Percentiles rank a stretch among this genome's conserved stretches.
Evolutionary conservation across 139 green algal species (phyloP).

Genomic region (Chlamydomonas applanata): DNA sequence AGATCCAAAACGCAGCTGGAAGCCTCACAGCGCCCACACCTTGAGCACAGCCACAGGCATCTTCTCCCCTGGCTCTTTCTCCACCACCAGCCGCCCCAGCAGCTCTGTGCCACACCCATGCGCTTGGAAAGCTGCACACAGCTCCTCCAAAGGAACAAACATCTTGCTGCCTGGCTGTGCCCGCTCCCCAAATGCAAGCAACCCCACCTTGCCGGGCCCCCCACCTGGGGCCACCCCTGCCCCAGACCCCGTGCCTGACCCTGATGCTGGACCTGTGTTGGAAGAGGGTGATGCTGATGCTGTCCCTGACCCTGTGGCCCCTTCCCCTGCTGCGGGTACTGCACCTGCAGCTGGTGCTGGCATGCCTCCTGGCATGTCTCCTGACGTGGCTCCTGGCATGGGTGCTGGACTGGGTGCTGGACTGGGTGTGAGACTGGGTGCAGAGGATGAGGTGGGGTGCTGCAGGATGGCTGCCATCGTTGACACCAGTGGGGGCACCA

Average conservation of each 20-base stretch:
- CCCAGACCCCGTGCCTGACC: background rate
- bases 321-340: background rate
- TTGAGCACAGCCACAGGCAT: constrained; percentile 1
- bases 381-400: too few relatives aligned
- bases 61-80: background rate
- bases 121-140: background rate
- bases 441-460: background rate
- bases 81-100: background rate
- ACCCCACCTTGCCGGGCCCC: background rate
- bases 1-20: background rate
- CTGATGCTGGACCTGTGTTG: too few relatives aligned
- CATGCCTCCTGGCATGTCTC: too few relatives aligned
- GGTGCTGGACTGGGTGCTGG: too few relatives aligned
- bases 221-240: background rate
- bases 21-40: background rate
- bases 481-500: constrained; percentile 24
- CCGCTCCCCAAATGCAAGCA: constrained; percentile 30
- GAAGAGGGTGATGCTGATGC: too few relatives aligned
- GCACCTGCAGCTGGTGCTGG: background rate
- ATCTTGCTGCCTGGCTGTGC: constrained; percentile 14
- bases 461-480: constrained; percentile 21
- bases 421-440: too few relatives aligned
- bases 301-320: background rate
- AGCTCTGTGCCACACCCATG: background rate
- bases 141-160: constrained; percentile 19